Percentiles rank a stretch among this genome's conserved stretches.
Evolutionary conservation across 768 basidiomycete genomes (phyloP).

Genomic region (Collybia nuda): DNA sequence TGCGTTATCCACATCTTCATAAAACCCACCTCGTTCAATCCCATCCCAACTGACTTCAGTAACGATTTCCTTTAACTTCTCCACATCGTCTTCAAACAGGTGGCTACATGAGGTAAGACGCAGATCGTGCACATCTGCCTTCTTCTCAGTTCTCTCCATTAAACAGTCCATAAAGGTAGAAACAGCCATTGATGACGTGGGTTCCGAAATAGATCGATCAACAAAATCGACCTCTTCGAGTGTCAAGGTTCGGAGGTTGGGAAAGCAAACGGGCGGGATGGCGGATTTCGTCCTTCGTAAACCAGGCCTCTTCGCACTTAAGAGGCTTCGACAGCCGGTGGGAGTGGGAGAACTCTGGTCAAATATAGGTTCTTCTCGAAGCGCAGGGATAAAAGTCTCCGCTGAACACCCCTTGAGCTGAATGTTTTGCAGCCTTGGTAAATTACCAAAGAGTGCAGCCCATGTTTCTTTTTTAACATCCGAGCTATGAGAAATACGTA

Average conservation of each 20-base stretch:
- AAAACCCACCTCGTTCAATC: conserved; percentile 15
- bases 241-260: conserved; percentile 21
- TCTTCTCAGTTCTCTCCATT: conserved; percentile 29
- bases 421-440: conserved; percentile 24
- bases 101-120: conserved; percentile 24
- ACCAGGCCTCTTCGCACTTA: conserved; percentile 9
- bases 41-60: conserved; percentile 34
- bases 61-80: conserved; percentile 25
- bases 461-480: conserved; percentile 17
- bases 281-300: conserved; percentile 10
- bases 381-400: conserved; percentile 21
- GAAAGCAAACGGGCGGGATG: conserved; percentile 22
- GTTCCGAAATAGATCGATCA: not conserved
- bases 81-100: conserved; percentile 19
- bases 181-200: not conserved
- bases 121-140: conserved; percentile 25
- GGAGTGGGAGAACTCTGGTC: not conserved
- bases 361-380: conserved; percentile 16
- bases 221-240: conserved; percentile 23
- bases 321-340: not conserved
- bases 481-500: conserved; percentile 20
- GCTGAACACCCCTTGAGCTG: conserved; percentile 20
- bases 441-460: conserved; percentile 23
- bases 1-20: conserved; percentile 17
- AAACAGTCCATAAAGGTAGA: conserved; percentile 20